A percentile compares a stretch with the other conserved stretches of the same genome.
Evolutionary conservation across 495 filamentous ascomycete genomes (phyloP).

Genomic region (Hyaloscypha variabilis): DNA sequence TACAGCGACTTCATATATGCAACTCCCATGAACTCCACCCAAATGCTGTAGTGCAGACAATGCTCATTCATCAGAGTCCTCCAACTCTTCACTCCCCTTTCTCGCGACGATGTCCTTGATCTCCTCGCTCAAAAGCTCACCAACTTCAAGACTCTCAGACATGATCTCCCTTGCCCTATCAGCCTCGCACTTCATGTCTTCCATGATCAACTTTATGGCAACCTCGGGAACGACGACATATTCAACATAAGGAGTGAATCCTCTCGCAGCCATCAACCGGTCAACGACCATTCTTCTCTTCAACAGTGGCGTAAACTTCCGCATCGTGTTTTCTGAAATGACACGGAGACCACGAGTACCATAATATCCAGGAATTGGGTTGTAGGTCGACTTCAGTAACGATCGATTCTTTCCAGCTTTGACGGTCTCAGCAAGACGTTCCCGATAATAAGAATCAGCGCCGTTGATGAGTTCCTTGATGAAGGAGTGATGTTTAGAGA

Average conservation of each 20-base stretch:
- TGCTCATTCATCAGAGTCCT: conserved; percentile 13
- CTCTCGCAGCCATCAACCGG: conserved; percentile 66
- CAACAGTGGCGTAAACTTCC: conserved; percentile 60
- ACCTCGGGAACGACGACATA: conserved; percentile 87
- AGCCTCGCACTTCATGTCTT: conserved; percentile 76
- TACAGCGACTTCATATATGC: not conserved
- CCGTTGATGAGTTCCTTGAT: conserved; percentile 63
- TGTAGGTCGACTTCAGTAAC: conserved; percentile 45
- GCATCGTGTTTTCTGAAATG: conserved; percentile 65
- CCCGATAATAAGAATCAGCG: conserved; percentile 62
- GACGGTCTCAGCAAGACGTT: conserved; percentile 59
- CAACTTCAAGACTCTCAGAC: conserved; percentile 73
- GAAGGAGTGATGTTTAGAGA: conserved; percentile 54
- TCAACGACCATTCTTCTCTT: conserved; percentile 67
- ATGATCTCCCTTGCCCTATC: conserved; percentile 70
- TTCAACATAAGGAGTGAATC: conserved; percentile 78
- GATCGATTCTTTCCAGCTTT: conserved; percentile 63
- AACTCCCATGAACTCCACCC: not conserved
- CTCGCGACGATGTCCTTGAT: conserved; percentile 60
- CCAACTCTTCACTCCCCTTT: conserved; percentile 39
- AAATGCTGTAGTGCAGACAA: conserved; percentile 1
- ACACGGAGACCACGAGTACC: conserved; percentile 73
- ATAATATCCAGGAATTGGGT: conserved; percentile 79
- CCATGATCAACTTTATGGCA: conserved; percentile 72
- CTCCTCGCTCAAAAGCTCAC: conserved; percentile 74